Conservation (phyloP, 2,329 filamentous ascomycete genomes). For the Beauveria scarabaeidicola region DNA sequence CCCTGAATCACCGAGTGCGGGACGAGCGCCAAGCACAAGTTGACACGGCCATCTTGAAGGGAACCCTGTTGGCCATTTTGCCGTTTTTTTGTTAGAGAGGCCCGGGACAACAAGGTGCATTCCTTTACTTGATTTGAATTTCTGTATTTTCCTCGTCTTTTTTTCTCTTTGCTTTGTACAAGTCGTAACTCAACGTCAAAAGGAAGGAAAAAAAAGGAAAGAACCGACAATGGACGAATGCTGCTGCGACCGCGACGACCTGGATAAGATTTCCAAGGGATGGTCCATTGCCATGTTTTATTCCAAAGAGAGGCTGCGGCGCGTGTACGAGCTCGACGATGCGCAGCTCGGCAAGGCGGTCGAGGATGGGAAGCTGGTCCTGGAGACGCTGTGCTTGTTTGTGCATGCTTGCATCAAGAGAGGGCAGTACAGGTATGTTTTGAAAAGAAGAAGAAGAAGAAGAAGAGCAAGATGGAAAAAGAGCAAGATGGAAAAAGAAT, state of each 20-base stretch:
- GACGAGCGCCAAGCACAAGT: neutral
- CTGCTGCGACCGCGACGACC: constrained; percentile 20
- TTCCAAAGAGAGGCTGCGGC: constrained; percentile 26
- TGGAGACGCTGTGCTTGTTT: constrained; percentile 33
- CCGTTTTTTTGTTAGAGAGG: neutral
- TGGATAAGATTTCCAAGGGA: constrained; percentile 28
- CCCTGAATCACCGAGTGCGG: neutral
- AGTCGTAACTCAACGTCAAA: neutral
- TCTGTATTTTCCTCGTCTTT: neutral
- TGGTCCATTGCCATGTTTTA: constrained; percentile 30
- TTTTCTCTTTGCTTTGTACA: neutral
- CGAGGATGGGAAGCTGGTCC: constrained; percentile 25
- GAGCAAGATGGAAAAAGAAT: neutral
- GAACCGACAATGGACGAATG: constrained; percentile 16
- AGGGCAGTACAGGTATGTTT: constrained; percentile 27
- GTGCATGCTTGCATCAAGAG: constrained; percentile 30
- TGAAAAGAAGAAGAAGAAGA: neutral
- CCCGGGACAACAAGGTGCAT: neutral
- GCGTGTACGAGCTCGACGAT: constrained; percentile 24
- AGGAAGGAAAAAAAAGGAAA: neutral
- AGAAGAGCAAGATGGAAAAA: too few relatives aligned
- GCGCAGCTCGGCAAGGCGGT: constrained; percentile 25
- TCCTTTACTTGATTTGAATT: neutral
- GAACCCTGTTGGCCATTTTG: constrained; percentile 7
- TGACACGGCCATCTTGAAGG: neutral